These are phyloP conservation scores for Oryza glaberrima DNA, from an alignment of 176 grass and related monocot genomes.

Conservation along the genomic window DNA sequence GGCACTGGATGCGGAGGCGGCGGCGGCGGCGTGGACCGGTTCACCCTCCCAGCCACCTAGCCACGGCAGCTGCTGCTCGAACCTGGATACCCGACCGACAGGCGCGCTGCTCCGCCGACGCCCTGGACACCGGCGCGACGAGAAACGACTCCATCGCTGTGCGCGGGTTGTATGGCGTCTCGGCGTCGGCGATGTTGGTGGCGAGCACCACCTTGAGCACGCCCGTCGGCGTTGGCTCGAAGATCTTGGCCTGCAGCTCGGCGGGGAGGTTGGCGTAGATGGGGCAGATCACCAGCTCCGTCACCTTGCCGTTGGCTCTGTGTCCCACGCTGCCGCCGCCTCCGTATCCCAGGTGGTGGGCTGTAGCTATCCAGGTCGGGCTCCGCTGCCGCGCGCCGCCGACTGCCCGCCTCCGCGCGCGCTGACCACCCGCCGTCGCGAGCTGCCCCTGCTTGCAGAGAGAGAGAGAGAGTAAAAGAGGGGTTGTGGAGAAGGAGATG, in stretches of 20 bases:
- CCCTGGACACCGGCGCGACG: constrained; percentile 57
- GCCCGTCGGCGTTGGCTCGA: constrained; percentile 52
- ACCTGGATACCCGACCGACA: constrained; percentile 44
- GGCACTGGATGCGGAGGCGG: no score
- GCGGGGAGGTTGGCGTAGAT: constrained; percentile 34
- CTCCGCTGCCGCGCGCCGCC: no score
- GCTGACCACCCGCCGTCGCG: no score
- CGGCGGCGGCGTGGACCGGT: no score
- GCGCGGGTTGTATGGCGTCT: constrained; percentile 75
- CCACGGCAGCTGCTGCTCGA: no score
- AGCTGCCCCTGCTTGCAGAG: no score
- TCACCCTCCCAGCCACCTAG: no score
- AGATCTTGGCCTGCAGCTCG: constrained; percentile 61
- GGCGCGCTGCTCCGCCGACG: constrained; percentile 60
- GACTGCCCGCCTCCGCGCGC: no score
- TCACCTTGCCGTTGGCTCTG: constrained; percentile 34
- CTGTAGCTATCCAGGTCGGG: no score
- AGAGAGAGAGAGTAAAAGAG: no score
- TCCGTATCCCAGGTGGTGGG: constrained; percentile 21
- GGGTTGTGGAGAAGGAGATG: no score
- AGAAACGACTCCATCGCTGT: constrained; percentile 64
- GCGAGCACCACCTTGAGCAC: constrained; percentile 65
- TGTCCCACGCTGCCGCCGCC: constrained; percentile 31
- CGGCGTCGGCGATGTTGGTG: constrained; percentile 63
- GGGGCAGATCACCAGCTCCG: constrained; percentile 49